Base-by-base conservation (phyloP, 306 rosid genomes). In the Spatholobus suberectus region DNA sequence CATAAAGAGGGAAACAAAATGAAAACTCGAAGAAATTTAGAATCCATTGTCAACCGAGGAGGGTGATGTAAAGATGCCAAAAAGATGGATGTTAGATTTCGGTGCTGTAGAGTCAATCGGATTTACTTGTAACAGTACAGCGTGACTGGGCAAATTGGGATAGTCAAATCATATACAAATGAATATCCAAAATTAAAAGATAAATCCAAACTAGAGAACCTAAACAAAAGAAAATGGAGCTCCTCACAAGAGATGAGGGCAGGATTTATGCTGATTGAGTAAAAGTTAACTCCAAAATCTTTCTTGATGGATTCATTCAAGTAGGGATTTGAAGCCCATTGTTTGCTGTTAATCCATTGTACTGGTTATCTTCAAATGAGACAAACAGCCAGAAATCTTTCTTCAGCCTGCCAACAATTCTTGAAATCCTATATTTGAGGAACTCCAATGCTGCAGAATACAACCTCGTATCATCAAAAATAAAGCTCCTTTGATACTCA, bases 201-300 rank as follows among this genome's bases (percentile, higher is more conserved):
- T 6, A 63, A 80, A 75, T 70, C 24, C 69, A 51, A 27, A 29
- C 37, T 52, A 79, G 34, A 26, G 32, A 54, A 38, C 32, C 72
- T 43, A 29, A 71, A 58, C 14, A 27, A 21, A 35, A 46, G 11
- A 57, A 70, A 20, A 71, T 13, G 9, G 54, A 68, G 75, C 77
- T 88, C 85, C 99, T 90, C 96, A 86, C 88, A 79, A 93, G 98
- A 86, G 68, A 95, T 93, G 94, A 95, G 94, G 88, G 18, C 24
- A 1, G 21, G 18, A 46, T 49, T 41, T 18, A 21, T 26, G 68
- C 76, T 66, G 73, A 18, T 74, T 38, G 44, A 52, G 78, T 29
- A 21, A 38, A 29, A 69, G 8, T 70, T 66, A n/a, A 73, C 47
- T 62, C 84, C 65, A 67, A 24, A 62, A 41, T 65, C 74, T 32